Conservation (phyloP, 176 grass and related monocot genomes). For the Dendrocalamus sinicus region DNA sequence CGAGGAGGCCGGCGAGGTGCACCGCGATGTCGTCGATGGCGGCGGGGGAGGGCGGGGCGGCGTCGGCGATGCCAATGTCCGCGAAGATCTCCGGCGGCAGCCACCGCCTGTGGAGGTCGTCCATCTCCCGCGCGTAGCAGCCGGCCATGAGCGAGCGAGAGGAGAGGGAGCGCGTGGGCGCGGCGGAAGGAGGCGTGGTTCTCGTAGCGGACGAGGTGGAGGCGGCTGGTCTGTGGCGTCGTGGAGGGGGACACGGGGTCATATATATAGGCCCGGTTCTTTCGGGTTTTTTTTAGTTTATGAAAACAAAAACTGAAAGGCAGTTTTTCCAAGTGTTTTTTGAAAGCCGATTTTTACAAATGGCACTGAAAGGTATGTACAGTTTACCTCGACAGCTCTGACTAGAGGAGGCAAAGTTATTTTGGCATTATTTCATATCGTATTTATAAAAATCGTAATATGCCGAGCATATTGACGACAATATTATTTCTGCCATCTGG, state of each 20-base stretch:
- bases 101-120: constrained; percentile 63
- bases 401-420: too few relatives aligned
- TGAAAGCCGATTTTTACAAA: too few relatives aligned
- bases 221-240: neutral
- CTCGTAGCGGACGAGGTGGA: neutral
- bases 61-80: constrained; percentile 60
- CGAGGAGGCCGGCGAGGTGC: constrained; percentile 49
- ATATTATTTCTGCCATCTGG: too few relatives aligned
- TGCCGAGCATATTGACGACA: too few relatives aligned
- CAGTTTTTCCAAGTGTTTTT: too few relatives aligned
- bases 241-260: neutral
- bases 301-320: too few relatives aligned
- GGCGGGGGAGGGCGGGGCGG: neutral
- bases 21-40: constrained; percentile 49
- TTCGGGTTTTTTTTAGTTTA: too few relatives aligned
- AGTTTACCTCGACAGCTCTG: too few relatives aligned
- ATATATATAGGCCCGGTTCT: neutral
- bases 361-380: too few relatives aligned
- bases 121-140: constrained; percentile 48
- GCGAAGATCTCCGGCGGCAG: constrained; percentile 59
- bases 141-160: constrained; percentile 28
- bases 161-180: too few relatives aligned
- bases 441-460: too few relatives aligned
- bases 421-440: accelerated
- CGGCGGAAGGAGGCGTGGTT: neutral